Evolutionary conservation across 495 filamentous ascomycete genomes (phyloP), one percentile per base, ranked within the genome.

Genomic region (Podospora didyma): DNA sequence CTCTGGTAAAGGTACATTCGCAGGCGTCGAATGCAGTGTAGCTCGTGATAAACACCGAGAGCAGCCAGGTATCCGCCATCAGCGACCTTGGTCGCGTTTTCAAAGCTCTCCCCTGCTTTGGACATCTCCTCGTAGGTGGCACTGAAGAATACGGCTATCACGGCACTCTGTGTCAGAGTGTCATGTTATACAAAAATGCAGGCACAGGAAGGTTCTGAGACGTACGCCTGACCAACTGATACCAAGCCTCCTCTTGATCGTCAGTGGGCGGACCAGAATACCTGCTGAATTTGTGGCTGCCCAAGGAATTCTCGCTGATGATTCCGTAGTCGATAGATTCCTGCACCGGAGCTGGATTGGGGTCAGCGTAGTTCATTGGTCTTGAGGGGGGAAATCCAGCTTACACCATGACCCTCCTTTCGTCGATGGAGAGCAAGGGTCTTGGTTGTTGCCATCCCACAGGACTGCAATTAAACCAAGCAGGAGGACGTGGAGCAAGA

Each of bases 1-100:
- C 37, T 23, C 31, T 41, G 19, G 44, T 39, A 64, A 2, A 64
- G 28, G 46, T 55, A 56, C 21, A 57, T 45, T 28, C 62, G 49
- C 1, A 64, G 20, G 55, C 51, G 62, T 14, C 54, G 54, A 24
- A 63, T n/a, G 31, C 61, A 63, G 28, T 63, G 61, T 19, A 60
- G 57, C 35, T 63, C 61, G 49, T 63, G 61, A 16, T 60, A 63
- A 3, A 57, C 61, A 14, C 48, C 53, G 28, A 60, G 49, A 23
- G 41, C 51, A 21, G 61, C 61, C 7, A 57, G 49, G 49, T 57
- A 60, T 2, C 60, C 60, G 24, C 57, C 57, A 22, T 53, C 53
- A 7, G 12, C 21, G 3, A 63, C 19, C 39, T 48, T 50, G 11
- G 51, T 47, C 46, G 47, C 10, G 26, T 57, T 21, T 9, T 63